Conservation (phyloP, 768 basidiomycete species). For the Phanerodontia chrysosporium region DNA sequence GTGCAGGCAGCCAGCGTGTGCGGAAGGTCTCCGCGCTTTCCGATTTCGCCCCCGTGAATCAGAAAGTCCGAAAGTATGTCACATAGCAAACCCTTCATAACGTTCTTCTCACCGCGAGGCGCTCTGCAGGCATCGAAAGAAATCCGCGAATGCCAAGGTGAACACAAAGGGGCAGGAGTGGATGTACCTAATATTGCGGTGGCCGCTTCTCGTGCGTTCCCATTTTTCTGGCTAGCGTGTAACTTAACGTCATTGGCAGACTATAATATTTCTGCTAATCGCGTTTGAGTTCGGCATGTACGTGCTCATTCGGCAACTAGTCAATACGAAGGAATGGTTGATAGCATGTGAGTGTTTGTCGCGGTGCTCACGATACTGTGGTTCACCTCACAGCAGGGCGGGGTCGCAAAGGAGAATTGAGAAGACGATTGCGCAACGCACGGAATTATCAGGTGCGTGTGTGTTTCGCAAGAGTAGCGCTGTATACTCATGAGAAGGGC, state of each 20-base stretch:
- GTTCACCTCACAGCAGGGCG: constrained; percentile 52
- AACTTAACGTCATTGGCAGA: constrained; percentile 35
- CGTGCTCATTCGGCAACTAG: constrained; percentile 83
- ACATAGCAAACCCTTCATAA: too few species aligned
- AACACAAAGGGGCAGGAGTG: constrained; percentile 59
- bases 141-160: constrained; percentile 21
- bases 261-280: constrained; percentile 82
- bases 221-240: background rate
- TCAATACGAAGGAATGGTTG: constrained; percentile 92
- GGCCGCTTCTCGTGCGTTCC: constrained; percentile 77
- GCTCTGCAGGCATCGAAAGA: constrained; percentile 38
- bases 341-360: constrained; percentile 62
- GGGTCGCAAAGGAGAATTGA: constrained; percentile 74
- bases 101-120: too few species aligned
- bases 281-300: constrained; percentile 82
- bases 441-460: constrained; percentile 61
- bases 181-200: constrained; percentile 73
- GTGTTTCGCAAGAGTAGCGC: background rate
- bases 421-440: constrained; percentile 72
- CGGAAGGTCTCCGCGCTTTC: constrained; percentile 80
- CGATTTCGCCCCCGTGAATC: constrained; percentile 88
- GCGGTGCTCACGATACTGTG: background rate
- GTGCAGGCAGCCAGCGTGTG: constrained; percentile 42
- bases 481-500: background rate
- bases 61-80: constrained; percentile 70